Evolutionary conservation across 2,329 filamentous ascomycete species (phyloP), one percentile per base, ranked within the genome.

Genomic region (Colletotrichum caudatum): DNA sequence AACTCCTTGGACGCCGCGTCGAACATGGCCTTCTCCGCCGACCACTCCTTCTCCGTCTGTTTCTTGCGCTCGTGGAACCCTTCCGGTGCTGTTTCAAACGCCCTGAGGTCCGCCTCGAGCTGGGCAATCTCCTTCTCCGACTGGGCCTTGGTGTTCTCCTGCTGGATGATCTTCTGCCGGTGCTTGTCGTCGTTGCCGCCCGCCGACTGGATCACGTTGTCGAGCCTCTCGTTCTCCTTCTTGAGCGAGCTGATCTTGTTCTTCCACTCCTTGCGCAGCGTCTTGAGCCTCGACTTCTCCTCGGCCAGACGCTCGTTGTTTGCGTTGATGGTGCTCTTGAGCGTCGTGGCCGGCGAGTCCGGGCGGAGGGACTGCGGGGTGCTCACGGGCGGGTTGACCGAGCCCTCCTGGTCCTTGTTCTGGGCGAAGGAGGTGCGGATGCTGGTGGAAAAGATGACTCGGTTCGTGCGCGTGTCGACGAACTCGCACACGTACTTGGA

Each of bases 401-500:
- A 75, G 29, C 80, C 77, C 70, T 85, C 83, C 35, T 81, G 78
- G 53, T 82, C 78, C 65, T 78, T 80, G 66, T 80, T 83, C 70
- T 84, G 84, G 65, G 88, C 87, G 73, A 85, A 84, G 8, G 86
- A 82, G 8, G 92, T 94, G 78, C 92, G 88, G 74, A 95, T 88
- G 80, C 90, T 93, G 8, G 91, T 90, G 35, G 90, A 89, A 78
- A 93, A 94, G 73, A 95, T 84, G 67, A 93, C 84, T 76, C 89
- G 83, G 73, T 90, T 87, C 71, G 91, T 92, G 35, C 84, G 83
- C 53, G 89, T 91, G 79, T 92, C 89, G 70, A 95, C 88, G 78
- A 95, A 93, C 79, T 95, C 92, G 81, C 90, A 93, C 74, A 91
- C 89, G 81, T 95, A 95, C 81, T 91, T 94, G 69, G 92, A 93